phyloP scores from a whole-genome alignment of 1,139 yeast genomes.

The Saccharomyces pastorianus region DNA sequence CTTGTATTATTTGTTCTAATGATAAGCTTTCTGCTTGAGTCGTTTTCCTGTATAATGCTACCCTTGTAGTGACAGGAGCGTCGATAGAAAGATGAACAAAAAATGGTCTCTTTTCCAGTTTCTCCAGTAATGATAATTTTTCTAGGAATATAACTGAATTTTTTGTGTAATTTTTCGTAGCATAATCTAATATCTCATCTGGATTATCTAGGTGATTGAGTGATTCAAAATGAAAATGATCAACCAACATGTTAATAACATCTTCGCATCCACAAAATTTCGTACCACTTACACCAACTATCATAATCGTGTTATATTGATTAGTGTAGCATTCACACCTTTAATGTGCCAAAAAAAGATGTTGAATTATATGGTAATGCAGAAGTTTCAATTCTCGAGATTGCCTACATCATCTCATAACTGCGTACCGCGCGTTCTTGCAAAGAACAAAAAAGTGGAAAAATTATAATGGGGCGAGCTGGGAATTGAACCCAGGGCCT shows the following conservation, averaged over 20 bases:
- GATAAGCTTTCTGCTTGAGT: slow-evolving; percentile 1
- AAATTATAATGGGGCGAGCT: slow-evolving; percentile 5
- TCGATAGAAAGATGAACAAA: slow-evolving; percentile 75
- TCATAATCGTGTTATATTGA: slow-evolving; percentile 11
- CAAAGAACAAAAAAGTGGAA: background rate
- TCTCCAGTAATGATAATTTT: slow-evolving; percentile 39
- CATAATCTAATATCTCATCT: slow-evolving; percentile 48
- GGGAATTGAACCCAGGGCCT: slow-evolving; percentile 10
- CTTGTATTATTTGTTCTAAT: slow-evolving; percentile 8
- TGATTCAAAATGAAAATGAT: slow-evolving; percentile 18
- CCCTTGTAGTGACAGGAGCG: slow-evolving; percentile 57
- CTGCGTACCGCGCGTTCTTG: background rate
- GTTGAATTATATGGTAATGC: background rate
- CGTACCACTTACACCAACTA: slow-evolving; percentile 27
- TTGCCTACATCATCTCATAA: background rate
- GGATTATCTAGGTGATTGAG: slow-evolving; percentile 31
- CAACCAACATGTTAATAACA: slow-evolving; percentile 14
- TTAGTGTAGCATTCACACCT: background rate
- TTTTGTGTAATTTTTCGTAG: slow-evolving; percentile 61
- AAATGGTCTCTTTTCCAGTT: slow-evolving; percentile 68
- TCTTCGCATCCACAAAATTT: slow-evolving; percentile 21
- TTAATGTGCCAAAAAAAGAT: background rate
- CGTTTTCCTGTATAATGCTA: slow-evolving; percentile 15
- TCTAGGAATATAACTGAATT: slow-evolving; percentile 53
- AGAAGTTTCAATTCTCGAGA: background rate